Evolutionary conservation across 1,284 basidiomycete genomes (phyloP).

Genomic region (Fistulinella cinereoalba): DNA sequence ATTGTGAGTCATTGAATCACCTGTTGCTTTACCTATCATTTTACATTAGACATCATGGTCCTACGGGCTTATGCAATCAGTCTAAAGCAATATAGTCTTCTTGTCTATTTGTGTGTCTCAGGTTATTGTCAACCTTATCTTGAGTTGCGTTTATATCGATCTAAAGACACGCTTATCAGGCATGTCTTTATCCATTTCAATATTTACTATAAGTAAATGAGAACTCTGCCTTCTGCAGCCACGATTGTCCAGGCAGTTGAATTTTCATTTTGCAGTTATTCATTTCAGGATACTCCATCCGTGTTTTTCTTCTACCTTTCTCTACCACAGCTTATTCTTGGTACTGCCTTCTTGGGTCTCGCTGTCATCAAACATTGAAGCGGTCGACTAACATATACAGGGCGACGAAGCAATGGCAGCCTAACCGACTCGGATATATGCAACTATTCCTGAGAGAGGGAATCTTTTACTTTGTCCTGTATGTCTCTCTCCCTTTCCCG

Average conservation of each 20-base stretch:
- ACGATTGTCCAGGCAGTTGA: neutral
- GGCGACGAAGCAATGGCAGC: too few relatives aligned
- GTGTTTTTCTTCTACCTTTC: too few relatives aligned
- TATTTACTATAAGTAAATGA: too few relatives aligned
- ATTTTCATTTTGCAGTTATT: neutral
- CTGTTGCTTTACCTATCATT: neutral
- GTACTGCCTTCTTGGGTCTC: too few relatives aligned
- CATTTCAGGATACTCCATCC: neutral
- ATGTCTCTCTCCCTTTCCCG: too few relatives aligned
- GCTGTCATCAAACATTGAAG: too few relatives aligned
- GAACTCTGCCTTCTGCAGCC: neutral
- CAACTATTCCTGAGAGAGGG: too few relatives aligned
- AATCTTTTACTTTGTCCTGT: too few relatives aligned
- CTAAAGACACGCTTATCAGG: neutral
- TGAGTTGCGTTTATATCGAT: neutral
- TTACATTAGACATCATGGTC: constrained; percentile 8
- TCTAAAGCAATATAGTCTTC: constrained; percentile 1
- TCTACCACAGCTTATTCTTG: too few relatives aligned
- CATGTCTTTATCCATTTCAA: neutral
- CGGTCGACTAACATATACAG: too few relatives aligned
- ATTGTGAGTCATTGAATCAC: neutral
- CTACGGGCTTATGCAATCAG: constrained; percentile 2
- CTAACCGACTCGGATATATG: too few relatives aligned
- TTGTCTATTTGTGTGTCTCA: neutral
- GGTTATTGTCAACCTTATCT: neutral